These are phyloP conservation scores for Syzygium aqueum DNA, from an alignment of 345 rosid genomes.

Conservation along the genomic window DNA sequence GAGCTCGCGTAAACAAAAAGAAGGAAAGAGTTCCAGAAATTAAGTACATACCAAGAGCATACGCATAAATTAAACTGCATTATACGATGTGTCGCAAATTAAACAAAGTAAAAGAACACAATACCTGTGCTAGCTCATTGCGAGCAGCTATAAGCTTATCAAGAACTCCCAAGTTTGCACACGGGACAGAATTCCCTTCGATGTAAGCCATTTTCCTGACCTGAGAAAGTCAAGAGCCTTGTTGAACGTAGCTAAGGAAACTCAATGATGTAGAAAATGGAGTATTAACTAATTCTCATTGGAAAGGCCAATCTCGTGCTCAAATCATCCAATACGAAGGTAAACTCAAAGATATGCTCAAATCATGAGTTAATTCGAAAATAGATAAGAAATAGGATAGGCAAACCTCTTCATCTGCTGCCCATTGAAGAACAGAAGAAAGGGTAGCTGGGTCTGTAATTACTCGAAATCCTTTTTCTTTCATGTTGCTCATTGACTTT, in stretches of 20 bases:
- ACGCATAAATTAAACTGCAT: background rate
- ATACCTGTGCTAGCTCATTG: constrained; percentile 87
- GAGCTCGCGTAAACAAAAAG: background rate
- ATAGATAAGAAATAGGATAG: background rate
- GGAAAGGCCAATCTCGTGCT: background rate
- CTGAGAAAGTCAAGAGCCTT: constrained; percentile 21
- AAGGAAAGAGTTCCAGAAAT: background rate
- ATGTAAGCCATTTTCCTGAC: constrained; percentile 70
- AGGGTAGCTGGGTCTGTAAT: constrained; percentile 53
- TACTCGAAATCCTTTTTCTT: constrained; percentile 60
- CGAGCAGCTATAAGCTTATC: constrained; percentile 68
- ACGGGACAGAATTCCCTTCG: constrained; percentile 74
- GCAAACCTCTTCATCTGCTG: constrained; percentile 75
- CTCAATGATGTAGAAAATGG: background rate
- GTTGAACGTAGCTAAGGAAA: background rate
- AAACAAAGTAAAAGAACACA: background rate
- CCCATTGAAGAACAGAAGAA: constrained; percentile 61
- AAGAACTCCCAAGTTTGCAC: constrained; percentile 66
- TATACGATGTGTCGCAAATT: background rate
- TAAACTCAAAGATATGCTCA: background rate
- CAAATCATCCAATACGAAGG: background rate
- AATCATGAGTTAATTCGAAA: background rate
- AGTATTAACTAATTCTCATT: background rate
- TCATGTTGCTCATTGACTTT: constrained; percentile 20
- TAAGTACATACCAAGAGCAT: background rate